A percentile compares a stretch with the other conserved stretches of the same genome.
These are phyloP conservation scores for Myriosclerotinia scirpicola DNA, from an alignment of 2,329 filamentous ascomycete species.

Conservation along the genomic window DNA sequence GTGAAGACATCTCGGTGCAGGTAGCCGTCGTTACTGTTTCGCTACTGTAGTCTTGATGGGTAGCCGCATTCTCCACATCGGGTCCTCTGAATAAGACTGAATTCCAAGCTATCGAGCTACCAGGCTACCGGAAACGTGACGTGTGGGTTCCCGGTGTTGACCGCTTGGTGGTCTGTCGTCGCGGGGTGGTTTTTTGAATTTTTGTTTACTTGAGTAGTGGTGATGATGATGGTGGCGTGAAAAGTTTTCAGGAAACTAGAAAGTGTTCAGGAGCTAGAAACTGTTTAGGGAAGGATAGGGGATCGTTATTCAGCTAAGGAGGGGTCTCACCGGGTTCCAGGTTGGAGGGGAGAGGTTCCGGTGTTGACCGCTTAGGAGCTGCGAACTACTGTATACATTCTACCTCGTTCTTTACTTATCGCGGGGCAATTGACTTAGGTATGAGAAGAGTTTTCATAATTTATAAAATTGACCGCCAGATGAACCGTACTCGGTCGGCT, in stretches of 20 bases:
- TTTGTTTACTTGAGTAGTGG: slow-evolving; percentile 1
- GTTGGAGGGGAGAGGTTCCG: slow-evolving; percentile 13
- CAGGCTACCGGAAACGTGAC: slow-evolving; percentile 18
- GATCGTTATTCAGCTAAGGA: neutral
- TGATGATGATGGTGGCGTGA: slow-evolving; percentile 10
- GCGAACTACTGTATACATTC: neutral
- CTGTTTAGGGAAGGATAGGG: neutral
- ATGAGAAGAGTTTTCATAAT: neutral
- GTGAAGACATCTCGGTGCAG: slow-evolving; percentile 21
- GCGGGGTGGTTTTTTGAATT: slow-evolving; percentile 9
- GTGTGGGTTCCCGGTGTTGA: slow-evolving; percentile 17
- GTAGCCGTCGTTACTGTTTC: slow-evolving; percentile 12
- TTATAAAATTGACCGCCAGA: slow-evolving; percentile 14
- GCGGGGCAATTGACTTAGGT: slow-evolving; percentile 9
- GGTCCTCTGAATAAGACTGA: neutral
- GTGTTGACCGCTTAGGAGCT: slow-evolving; percentile 7
- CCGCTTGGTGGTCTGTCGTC: slow-evolving; percentile 15
- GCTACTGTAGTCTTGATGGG: slow-evolving; percentile 15
- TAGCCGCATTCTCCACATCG: slow-evolving; percentile 12
- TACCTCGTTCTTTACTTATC: slow-evolving; percentile 13
- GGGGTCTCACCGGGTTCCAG: neutral
- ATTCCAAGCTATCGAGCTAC: slow-evolving; percentile 4
- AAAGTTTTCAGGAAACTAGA: slow-evolving; percentile 1
- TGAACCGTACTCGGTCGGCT: slow-evolving; percentile 4
- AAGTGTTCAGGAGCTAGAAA: neutral